A percentile compares a stretch with the other conserved stretches of the same genome.
Conservation (phyloP, 164 flowering plant species). For the Sedum album region DNA sequence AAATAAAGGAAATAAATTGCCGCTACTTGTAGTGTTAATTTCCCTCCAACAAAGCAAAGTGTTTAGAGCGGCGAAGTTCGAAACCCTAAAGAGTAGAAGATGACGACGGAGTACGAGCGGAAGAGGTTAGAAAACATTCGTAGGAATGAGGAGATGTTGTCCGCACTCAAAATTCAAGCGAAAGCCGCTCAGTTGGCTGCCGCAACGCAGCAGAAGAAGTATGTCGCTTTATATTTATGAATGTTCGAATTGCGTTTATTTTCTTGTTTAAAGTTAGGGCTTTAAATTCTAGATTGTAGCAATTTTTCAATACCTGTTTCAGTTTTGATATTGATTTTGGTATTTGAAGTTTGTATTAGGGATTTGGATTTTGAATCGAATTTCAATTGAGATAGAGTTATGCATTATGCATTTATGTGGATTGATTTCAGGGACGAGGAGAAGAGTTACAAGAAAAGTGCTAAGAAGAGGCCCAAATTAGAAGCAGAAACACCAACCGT, state of each 20-base stretch:
- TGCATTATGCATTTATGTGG: neutral
- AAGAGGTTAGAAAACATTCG: conserved; percentile 39
- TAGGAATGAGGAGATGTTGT: conserved; percentile 11
- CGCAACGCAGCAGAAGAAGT: conserved; percentile 44
- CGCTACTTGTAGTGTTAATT: neutral
- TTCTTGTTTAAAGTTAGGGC: neutral
- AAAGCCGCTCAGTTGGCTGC: conserved; percentile 30
- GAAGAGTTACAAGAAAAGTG: conserved; percentile 29
- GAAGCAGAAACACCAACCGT: conserved; percentile 14
- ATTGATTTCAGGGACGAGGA: conserved; percentile 27
- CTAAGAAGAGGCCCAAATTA: conserved; percentile 40
- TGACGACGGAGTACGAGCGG: conserved; percentile 75
- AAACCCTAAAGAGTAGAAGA: conserved; percentile 12
- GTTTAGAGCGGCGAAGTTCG: neutral
- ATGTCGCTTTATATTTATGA: too few relatives aligned
- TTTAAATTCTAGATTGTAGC: neutral
- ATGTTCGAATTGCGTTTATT: neutral
- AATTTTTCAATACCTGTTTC: too few relatives aligned
- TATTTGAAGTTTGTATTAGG: neutral
- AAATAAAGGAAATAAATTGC: neutral
- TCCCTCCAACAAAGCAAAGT: neutral
- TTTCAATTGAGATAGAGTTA: neutral
- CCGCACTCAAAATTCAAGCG: conserved; percentile 13
- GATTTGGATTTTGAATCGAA: neutral
- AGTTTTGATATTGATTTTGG: neutral